These are phyloP conservation scores for Simplicillium aogashimaense DNA, from an alignment of 2,329 filamentous ascomycete genomes.

Conservation along the genomic window DNA sequence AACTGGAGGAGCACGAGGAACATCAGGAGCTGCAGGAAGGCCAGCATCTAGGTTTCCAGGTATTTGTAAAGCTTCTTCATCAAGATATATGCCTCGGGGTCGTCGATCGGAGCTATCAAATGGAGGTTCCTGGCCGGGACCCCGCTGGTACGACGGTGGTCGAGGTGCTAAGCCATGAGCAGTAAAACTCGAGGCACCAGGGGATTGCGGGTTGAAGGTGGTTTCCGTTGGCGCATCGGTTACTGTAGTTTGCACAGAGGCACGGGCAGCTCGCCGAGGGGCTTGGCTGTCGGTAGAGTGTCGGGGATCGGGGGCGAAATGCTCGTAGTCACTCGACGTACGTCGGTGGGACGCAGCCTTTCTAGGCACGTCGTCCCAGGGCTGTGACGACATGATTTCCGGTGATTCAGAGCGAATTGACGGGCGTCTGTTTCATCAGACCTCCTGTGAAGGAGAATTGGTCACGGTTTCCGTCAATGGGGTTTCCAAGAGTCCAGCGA, in stretches of 20 bases:
- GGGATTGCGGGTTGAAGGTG: conserved; percentile 49
- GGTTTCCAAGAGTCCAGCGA: not conserved
- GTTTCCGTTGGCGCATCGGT: conserved; percentile 48
- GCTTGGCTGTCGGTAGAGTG: conserved; percentile 24
- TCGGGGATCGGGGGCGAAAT: conserved; percentile 19
- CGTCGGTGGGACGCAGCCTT: conserved; percentile 6
- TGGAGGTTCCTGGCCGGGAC: conserved; percentile 17
- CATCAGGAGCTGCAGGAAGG: conserved; percentile 48
- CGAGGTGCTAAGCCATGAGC: conserved; percentile 46
- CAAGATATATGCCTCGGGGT: conserved; percentile 25
- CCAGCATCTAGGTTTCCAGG: conserved; percentile 18
- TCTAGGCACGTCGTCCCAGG: conserved; percentile 6
- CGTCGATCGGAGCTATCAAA: conserved; percentile 18
- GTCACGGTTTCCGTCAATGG: no score
- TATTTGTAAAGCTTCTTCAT: conserved; percentile 29
- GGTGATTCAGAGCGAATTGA: no score
- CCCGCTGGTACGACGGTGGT: conserved; percentile 46
- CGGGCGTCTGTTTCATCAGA: not conserved
- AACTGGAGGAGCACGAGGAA: conserved; percentile 46
- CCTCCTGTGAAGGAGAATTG: no score
- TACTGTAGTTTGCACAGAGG: conserved; percentile 44
- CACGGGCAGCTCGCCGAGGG: conserved; percentile 36
- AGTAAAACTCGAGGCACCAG: conserved; percentile 38
- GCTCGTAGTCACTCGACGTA: conserved; percentile 12
- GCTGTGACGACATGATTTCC: conserved; percentile 5